Evolutionary conservation across 2,329 filamentous ascomycete genomes (phyloP).

Genomic region (Phaeomoniella chlamydospora): DNA sequence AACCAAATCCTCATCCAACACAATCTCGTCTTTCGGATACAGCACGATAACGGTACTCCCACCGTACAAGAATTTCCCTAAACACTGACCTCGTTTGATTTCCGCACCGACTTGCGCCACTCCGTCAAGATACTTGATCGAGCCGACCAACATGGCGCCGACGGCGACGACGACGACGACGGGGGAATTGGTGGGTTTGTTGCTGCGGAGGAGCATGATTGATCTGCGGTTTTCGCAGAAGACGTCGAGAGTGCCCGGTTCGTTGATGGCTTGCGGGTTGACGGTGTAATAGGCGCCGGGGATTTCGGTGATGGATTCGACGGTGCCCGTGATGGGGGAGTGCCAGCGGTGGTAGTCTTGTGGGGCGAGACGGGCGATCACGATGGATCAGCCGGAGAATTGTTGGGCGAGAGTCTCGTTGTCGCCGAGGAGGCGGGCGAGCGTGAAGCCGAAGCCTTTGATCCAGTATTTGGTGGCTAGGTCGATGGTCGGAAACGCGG

Average conservation of each 20-base stretch:
- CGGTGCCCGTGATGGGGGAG: conserved; percentile 17
- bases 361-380: conserved; percentile 24
- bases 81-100: conserved; percentile 22
- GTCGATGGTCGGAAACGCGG: conserved; percentile 21
- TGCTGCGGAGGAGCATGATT: conserved; percentile 22
- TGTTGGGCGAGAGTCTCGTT: conserved; percentile 13
- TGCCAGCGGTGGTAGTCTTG: conserved; percentile 29
- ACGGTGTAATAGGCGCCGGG: conserved; percentile 26
- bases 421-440: conserved; percentile 15
- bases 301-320: conserved; percentile 20
- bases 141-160: conserved; percentile 29
- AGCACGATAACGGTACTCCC: conserved; percentile 27
- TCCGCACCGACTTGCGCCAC: conserved; percentile 15
- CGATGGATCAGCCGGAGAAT: conserved; percentile 21
- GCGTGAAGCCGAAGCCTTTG: conserved; percentile 25
- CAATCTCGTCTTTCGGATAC: conserved; percentile 19
- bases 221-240: conserved; percentile 27
- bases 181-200: conserved; percentile 11
- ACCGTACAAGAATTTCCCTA: conserved; percentile 26
- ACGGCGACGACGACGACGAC: conserved; percentile 25
- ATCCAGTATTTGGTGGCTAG: conserved; percentile 27
- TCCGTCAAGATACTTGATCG: conserved; percentile 23
- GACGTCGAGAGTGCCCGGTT: conserved; percentile 23
- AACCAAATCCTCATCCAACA: conserved; percentile 23
- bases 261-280: conserved; percentile 26